phyloP scores from a whole-genome alignment of 1,284 basidiomycete genomes.

The Naganishia albida region DNA sequence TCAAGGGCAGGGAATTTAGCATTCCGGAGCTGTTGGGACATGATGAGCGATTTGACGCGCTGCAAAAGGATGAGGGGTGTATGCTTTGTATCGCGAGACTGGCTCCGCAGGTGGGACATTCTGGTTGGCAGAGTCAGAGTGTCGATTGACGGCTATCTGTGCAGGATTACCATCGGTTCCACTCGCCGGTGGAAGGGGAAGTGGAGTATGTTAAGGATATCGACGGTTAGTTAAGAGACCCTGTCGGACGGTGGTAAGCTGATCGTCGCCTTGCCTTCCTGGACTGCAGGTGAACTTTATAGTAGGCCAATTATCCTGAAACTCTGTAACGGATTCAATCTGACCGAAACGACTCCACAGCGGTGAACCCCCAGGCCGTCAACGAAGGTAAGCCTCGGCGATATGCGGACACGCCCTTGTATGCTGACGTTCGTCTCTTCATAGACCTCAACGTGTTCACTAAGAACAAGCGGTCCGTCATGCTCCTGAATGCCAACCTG shows the following conservation, averaged over 20 bases:
- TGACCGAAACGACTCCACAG: slow-evolving; percentile 28
- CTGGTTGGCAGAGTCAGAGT: not conserved
- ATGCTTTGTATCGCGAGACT: slow-evolving; percentile 57
- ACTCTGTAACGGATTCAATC: too few species aligned
- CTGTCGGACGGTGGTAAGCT: not conserved
- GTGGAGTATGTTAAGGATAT: slow-evolving; percentile 58
- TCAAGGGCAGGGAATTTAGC: slow-evolving; percentile 74
- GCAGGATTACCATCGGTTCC: slow-evolving; percentile 81
- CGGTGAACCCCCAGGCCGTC: slow-evolving; percentile 69
- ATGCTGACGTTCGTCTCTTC: not conserved
- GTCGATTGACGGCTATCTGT: not conserved
- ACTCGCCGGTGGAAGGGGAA: slow-evolving; percentile 70
- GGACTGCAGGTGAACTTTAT: slow-evolving; percentile 44
- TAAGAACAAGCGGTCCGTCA: slow-evolving; percentile 62
- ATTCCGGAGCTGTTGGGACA: slow-evolving; percentile 64
- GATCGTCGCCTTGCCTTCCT: too few species aligned
- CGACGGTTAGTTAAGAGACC: slow-evolving; percentile 48
- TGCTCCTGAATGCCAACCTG: slow-evolving; percentile 51
- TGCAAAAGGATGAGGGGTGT: slow-evolving; percentile 40
- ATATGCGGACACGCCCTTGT: slow-evolving; percentile 31
- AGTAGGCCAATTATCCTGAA: slow-evolving; percentile 37
- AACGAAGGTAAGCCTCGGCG: slow-evolving; percentile 58
- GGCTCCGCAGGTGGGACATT: slow-evolving; percentile 58
- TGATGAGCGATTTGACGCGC: slow-evolving; percentile 57
- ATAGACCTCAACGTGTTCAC: slow-evolving; percentile 69